phyloP scores from a whole-genome alignment of 768 basidiomycete species.

The Rhizopogon salebrosus region DNA sequence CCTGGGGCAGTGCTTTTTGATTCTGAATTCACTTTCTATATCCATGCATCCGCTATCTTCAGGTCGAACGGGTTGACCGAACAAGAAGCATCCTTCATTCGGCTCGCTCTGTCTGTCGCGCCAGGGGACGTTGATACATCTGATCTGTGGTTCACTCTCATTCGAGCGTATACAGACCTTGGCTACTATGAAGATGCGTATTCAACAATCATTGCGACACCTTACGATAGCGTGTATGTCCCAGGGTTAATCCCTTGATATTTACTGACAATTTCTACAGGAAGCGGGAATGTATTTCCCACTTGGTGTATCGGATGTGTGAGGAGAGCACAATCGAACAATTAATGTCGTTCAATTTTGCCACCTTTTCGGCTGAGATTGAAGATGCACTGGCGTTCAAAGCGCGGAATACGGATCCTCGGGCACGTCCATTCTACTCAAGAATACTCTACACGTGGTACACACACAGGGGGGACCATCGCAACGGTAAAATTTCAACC shows the following conservation, averaged over 20 bases:
- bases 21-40: constrained; percentile 69
- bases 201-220: constrained; percentile 64
- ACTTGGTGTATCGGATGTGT: constrained; percentile 89
- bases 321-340: constrained; percentile 77
- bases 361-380: constrained; percentile 80
- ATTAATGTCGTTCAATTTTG: constrained; percentile 79
- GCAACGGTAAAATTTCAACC: constrained; percentile 62
- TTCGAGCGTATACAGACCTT: constrained; percentile 69
- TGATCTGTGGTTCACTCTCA: constrained; percentile 76
- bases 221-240: constrained; percentile 76
- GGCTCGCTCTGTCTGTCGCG: constrained; percentile 73
- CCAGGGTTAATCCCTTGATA: constrained; percentile 2
- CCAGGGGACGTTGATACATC: constrained; percentile 48
- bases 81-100: constrained; percentile 70
- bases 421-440: constrained; percentile 79
- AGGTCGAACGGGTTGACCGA: constrained; percentile 48
- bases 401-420: constrained; percentile 89
- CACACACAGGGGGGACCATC: constrained; percentile 80
- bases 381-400: constrained; percentile 88
- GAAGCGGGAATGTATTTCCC: constrained; percentile 75
- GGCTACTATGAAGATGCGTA: constrained; percentile 87
- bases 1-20: constrained; percentile 52
- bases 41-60: constrained; percentile 74
- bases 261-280: constrained; percentile 34
- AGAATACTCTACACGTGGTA: constrained; percentile 95